Conservation (phyloP, 495 filamentous ascomycete genomes). For the Astrothelium subdiscretum region DNA sequence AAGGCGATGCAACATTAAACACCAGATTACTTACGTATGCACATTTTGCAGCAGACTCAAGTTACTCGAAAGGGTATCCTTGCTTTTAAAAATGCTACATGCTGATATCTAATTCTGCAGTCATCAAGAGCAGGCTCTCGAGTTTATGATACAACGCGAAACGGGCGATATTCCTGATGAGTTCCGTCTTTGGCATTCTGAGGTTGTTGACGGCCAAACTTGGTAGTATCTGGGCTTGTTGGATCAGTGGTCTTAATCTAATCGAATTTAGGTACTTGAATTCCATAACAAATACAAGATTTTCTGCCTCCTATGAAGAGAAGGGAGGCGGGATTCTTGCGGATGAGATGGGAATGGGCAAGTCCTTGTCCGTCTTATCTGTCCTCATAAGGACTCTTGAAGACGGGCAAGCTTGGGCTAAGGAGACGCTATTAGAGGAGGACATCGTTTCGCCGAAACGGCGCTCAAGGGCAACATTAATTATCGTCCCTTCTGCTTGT, state of each 20-base stretch:
- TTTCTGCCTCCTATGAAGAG: conserved; percentile 33
- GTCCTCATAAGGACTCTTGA: conserved; percentile 53
- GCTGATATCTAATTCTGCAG: background rate
- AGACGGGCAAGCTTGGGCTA: conserved; percentile 31
- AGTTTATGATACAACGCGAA: conserved; percentile 77
- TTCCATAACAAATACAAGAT: conserved; percentile 2
- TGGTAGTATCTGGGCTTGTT: conserved; percentile 44
- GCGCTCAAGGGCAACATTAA: conserved; percentile 31
- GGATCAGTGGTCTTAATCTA: background rate
- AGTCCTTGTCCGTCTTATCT: conserved; percentile 76
- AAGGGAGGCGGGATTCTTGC: conserved; percentile 70
- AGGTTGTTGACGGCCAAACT: conserved; percentile 37
- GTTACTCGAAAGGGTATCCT: too few species aligned
- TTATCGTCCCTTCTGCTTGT: conserved; percentile 33
- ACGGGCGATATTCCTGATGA: conserved; percentile 30
- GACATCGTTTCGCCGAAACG: background rate
- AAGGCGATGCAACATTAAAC: background rate
- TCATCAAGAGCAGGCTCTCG: conserved; percentile 85
- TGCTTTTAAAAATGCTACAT: background rate
- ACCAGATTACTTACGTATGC: background rate
- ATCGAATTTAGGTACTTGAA: background rate
- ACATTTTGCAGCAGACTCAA: background rate
- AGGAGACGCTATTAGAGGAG: background rate
- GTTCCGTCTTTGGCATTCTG: background rate
- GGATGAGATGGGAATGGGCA: conserved; percentile 79